Percentiles rank a stretch among this genome's conserved stretches.
Conservation (phyloP, 129 eudicot species). For the Calendula officinalis region DNA sequence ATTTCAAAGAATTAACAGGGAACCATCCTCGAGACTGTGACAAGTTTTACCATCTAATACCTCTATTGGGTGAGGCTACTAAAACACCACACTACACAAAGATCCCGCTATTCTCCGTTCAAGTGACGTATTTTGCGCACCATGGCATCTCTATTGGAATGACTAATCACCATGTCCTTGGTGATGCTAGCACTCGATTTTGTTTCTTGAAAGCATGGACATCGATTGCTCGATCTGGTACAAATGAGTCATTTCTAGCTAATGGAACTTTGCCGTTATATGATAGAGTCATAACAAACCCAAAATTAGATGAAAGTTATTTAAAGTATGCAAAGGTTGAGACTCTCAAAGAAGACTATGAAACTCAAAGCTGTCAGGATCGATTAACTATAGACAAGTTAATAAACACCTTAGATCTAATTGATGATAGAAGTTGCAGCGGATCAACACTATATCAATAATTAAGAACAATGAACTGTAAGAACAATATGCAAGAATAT, state of each 20-base stretch:
- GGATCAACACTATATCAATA: too few relatives aligned
- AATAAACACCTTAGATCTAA: too few relatives aligned
- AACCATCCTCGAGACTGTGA: constrained; percentile 27
- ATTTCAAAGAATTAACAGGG: constrained; percentile 27
- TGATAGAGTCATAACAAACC: constrained; percentile 30
- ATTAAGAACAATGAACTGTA: too few relatives aligned
- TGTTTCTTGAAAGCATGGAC: constrained; percentile 18
- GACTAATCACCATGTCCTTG: constrained; percentile 14
- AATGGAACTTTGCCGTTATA: constrained; percentile 30
- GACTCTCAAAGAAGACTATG: not conserved
- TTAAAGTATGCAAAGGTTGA: not conserved
- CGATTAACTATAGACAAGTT: too few relatives aligned
- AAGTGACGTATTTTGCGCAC: constrained; percentile 39
- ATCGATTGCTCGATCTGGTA: constrained; percentile 23
- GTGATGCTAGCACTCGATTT: constrained; percentile 10
- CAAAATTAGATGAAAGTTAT: constrained; percentile 12
- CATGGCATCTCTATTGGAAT: constrained; percentile 21
- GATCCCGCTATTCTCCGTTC: constrained; percentile 35
- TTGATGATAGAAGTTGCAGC: too few relatives aligned
- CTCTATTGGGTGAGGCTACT: constrained; percentile 13
- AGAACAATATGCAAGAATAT: too few relatives aligned
- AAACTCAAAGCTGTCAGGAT: too few relatives aligned
- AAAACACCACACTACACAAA: not conserved
- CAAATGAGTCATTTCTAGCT: constrained; percentile 11
- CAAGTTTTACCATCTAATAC: constrained; percentile 23